phyloP scores from a whole-genome alignment of 352 stramenopile species.

The Globisporangium alternatum region DNA sequence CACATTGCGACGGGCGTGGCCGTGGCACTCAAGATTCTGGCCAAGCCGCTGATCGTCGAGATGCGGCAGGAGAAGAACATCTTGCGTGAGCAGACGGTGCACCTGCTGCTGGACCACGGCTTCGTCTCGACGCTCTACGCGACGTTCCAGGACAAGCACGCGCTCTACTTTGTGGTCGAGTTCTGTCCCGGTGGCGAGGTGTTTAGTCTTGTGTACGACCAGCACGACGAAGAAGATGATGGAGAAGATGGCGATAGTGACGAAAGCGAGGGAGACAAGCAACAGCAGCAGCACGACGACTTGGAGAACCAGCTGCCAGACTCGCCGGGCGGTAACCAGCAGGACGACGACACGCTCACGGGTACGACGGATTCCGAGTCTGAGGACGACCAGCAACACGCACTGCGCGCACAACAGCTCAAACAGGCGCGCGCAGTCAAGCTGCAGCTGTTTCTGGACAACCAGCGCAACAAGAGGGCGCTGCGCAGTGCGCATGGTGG shows the following conservation, averaged over 20 bases:
- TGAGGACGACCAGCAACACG: constrained; percentile 28
- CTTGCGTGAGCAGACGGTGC: constrained; percentile 62
- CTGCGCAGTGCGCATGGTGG: constrained; percentile 37
- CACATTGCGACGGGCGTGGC: constrained; percentile 48
- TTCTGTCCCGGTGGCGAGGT: constrained; percentile 69
- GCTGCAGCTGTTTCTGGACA: constrained; percentile 32
- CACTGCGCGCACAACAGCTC: constrained; percentile 6
- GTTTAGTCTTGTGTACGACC: constrained; percentile 89
- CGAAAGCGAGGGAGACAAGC: constrained; percentile 15
- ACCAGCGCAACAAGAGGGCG: constrained; percentile 35
- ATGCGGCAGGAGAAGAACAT: constrained; percentile 71
- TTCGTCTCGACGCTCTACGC: constrained; percentile 61
- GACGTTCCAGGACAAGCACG: constrained; percentile 70
- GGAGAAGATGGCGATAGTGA: constrained; percentile 18
- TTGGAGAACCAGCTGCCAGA: constrained; percentile 7
- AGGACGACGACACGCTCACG: constrained; percentile 20
- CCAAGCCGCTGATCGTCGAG: constrained; percentile 38
- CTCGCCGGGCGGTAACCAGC: not conserved
- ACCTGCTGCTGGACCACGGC: constrained; percentile 50
- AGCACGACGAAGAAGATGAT: constrained; percentile 43
- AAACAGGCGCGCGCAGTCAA: not conserved
- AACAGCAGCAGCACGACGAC: constrained; percentile 21
- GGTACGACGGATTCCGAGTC: constrained; percentile 42
- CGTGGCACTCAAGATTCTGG: constrained; percentile 64
- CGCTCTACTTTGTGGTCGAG: constrained; percentile 77